Evolutionary conservation across 345 rosid species (phyloP).

Genomic region (Linum usitatissimum): DNA sequence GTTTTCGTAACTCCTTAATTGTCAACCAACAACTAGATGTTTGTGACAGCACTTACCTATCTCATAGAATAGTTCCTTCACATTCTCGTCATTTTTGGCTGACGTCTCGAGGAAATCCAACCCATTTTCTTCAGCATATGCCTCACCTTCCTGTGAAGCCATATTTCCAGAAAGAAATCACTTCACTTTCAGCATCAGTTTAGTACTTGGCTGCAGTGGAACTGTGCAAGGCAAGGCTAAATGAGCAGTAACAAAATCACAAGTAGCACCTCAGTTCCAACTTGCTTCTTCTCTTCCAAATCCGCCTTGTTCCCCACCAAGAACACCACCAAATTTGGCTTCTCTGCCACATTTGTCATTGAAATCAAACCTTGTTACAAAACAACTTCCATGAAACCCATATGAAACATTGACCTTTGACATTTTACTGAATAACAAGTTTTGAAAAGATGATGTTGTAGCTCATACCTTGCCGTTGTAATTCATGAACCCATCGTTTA

Average conservation of each 20-base stretch:
- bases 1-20: neutral
- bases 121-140: constrained; percentile 54
- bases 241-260: neutral
- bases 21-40: neutral
- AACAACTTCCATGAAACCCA: neutral
- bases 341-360: constrained; percentile 30
- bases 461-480: constrained; percentile 54
- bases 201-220: neutral
- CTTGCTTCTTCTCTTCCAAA: constrained; percentile 56
- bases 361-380: neutral
- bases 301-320: constrained; percentile 71
- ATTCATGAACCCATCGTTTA: constrained; percentile 56
- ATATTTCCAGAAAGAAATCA: neutral
- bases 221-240: neutral
- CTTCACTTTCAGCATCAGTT: neutral
- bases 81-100: constrained; percentile 62
- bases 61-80: constrained; percentile 64
- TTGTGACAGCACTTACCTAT: constrained; percentile 32
- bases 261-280: constrained; percentile 38
- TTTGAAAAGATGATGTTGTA: neutral
- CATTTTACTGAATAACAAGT: neutral
- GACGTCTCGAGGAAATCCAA: constrained; percentile 60
- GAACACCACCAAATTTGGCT: constrained; percentile 53
- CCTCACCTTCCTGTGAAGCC: constrained; percentile 48
- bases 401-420: too few species aligned